A percentile compares a stretch with the other conserved stretches of the same genome.
These are phyloP conservation scores for Trichoderma sp. DNA, from an alignment of 2,329 filamentous ascomycete genomes.

Conservation along the genomic window DNA sequence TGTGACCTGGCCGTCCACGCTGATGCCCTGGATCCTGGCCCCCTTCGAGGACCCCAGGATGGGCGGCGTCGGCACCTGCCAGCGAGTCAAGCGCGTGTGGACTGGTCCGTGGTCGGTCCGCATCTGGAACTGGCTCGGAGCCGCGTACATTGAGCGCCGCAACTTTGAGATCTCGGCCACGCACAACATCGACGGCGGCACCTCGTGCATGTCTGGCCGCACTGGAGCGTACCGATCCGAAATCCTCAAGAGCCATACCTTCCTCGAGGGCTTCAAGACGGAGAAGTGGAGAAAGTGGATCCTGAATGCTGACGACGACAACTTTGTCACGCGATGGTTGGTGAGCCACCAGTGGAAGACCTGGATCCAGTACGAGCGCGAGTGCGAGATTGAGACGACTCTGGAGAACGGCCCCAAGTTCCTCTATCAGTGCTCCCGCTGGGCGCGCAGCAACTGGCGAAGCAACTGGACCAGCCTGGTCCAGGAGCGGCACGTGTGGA, in stretches of 20 bases:
- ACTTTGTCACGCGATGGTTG: constrained; percentile 96
- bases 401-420: constrained; percentile 88
- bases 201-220: constrained; percentile 94
- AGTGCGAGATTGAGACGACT: constrained; percentile 90
- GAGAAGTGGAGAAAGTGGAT: constrained; percentile 89
- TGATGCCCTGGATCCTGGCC: constrained; percentile 88
- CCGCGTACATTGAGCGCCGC: constrained; percentile 86
- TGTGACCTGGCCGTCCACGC: constrained; percentile 84
- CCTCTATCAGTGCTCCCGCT: constrained; percentile 88
- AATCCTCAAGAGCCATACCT: constrained; percentile 82
- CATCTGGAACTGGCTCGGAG: constrained; percentile 86
- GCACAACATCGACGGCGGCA: constrained; percentile 89
- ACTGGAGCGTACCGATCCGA: constrained; percentile 89
- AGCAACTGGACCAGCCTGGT: constrained; percentile 93
- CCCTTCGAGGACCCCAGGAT: constrained; percentile 84
- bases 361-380: constrained; percentile 89
- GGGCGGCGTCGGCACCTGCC: constrained; percentile 90
- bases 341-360: constrained; percentile 92
- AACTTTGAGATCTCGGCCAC: constrained; percentile 98
- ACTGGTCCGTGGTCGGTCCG: constrained; percentile 60
- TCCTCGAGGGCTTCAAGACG: constrained; percentile 85
- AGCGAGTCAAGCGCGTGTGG: constrained; percentile 74
- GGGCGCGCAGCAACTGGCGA: constrained; percentile 97
- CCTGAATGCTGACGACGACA: constrained; percentile 95
- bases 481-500: constrained; percentile 80